Conservation (phyloP, 2,329 filamentous ascomycete species). For the Sporothrix globosa region DNA sequence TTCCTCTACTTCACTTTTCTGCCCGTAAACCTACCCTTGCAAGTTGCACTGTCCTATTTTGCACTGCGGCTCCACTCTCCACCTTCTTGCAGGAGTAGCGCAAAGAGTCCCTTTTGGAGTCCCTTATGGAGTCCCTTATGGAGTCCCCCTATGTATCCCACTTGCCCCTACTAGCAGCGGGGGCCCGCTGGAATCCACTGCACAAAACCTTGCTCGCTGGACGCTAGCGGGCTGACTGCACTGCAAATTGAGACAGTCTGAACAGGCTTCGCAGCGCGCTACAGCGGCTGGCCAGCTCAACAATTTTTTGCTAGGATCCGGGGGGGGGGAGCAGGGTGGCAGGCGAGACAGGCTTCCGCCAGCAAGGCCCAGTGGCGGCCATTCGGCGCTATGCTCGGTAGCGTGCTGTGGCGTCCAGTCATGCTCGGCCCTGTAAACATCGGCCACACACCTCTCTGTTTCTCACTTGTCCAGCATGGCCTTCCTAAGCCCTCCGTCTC, state of each 20-base stretch:
- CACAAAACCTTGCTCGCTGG: not conserved
- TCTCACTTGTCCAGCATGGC: not conserved
- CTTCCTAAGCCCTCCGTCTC: not conserved
- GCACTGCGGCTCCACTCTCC: not conserved
- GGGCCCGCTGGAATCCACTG: not conserved
- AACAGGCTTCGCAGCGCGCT: not conserved
- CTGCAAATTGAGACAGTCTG: not conserved
- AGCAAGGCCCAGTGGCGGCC: not conserved
- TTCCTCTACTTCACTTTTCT: no score
- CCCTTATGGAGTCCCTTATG: not conserved
- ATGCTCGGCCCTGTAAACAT: not conserved
- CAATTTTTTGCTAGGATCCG: not conserved
- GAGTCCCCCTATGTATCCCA: not conserved
- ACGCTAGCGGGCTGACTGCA: not conserved
- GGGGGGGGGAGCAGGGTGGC: not conserved
- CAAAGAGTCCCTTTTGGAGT: not conserved
- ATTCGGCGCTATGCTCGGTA: constrained; percentile 7
- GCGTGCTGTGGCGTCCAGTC: not conserved
- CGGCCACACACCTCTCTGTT: not conserved
- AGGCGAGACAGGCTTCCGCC: no score
- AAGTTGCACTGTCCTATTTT: not conserved
- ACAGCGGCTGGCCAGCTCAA: no score
- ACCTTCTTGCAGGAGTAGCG: constrained; percentile 11
- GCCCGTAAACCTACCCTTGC: no score
- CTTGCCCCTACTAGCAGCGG: not conserved